Evolutionary conservation across 2,329 filamentous ascomycete genomes (phyloP), one percentile per base, ranked within the genome.

Genomic region (Beauveria varroae): DNA sequence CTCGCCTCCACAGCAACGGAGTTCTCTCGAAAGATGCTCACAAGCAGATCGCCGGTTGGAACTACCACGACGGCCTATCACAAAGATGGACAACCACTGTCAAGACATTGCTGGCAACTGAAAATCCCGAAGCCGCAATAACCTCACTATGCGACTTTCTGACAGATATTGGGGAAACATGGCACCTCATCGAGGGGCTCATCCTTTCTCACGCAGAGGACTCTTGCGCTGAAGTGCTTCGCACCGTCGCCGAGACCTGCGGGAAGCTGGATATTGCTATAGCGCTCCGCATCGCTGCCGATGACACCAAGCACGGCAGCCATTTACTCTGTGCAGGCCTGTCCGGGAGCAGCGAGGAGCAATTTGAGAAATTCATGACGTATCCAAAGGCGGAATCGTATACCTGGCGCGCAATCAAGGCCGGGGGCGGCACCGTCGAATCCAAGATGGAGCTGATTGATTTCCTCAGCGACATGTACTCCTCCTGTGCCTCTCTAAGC

Each of bases 391-490:
- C 58, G 2, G 58, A 60, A 44, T 54, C 50, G 3, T 54, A 49
- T 44, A 16, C 50, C 3, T 60, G 58, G 58, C 50, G 50, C 40
- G 58, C 58, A 7, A 46, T 60, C 28, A 54, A 60, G 12, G 58
- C 34, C n/a, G 7, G 40, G 30, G 50, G 58, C n/a, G 57, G 57
- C 14, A 61, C 30, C 44, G 51, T 12, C 9, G 47, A 57, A 3
- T 55, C 63, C 59, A 72, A 70, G 63, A 66, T 65, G 55, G 63
- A 64, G 5, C 65, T 76, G 30, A 65, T 76, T 14, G 67, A 68
- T 24, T 44, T 64, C 18, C 72, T 76, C 68, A 67, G 66, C 37
- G 53, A 64, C 18, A 68, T 69, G 67, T 75, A 71, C 62, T 62
- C 68, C 52, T 63, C 69, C 56, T 66, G 69, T 14, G 10, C 65